phyloP scores from a whole-genome alignment of 2,329 filamentous ascomycete genomes.

The Scorias spongiosa region DNA sequence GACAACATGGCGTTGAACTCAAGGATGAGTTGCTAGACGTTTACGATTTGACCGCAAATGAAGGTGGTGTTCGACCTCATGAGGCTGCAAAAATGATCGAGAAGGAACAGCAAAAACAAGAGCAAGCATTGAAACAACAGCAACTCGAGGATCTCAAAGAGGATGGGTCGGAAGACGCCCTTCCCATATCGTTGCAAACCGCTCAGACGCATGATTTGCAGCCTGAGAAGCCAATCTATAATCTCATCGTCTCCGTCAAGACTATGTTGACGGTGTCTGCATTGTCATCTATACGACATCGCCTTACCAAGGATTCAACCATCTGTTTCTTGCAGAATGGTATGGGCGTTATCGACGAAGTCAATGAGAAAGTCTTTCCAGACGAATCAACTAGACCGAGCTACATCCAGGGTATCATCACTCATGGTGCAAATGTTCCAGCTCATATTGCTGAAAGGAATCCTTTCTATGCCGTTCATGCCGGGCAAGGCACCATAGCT shows the following conservation, averaged over 20 bases:
- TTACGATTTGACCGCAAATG: constrained; percentile 6
- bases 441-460: constrained; percentile 18
- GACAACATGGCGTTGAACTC: constrained; percentile 22
- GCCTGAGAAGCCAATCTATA: constrained; percentile 40
- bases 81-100: constrained; percentile 12
- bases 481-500: constrained; percentile 43
- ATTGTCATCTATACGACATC: constrained; percentile 48
- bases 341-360: constrained; percentile 65
- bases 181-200: not conserved
- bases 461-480: constrained; percentile 40
- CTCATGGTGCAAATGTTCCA: constrained; percentile 38
- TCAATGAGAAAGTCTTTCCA: constrained; percentile 57
- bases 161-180: not conserved
- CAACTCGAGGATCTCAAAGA: no score
- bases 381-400: constrained; percentile 50
- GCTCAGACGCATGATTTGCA: not conserved
- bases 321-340: constrained; percentile 69
- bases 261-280: constrained; percentile 52
- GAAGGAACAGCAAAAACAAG: constrained; percentile 5
- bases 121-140: not conserved
- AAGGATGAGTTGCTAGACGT: constrained; percentile 7
- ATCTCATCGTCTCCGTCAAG: constrained; percentile 69
- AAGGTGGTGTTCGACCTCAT: constrained; percentile 13
- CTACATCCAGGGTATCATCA: constrained; percentile 58
- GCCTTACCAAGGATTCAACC: constrained; percentile 53